phyloP scores from a whole-genome alignment of 768 basidiomycete genomes.

The Crucibulum laeve region DNA sequence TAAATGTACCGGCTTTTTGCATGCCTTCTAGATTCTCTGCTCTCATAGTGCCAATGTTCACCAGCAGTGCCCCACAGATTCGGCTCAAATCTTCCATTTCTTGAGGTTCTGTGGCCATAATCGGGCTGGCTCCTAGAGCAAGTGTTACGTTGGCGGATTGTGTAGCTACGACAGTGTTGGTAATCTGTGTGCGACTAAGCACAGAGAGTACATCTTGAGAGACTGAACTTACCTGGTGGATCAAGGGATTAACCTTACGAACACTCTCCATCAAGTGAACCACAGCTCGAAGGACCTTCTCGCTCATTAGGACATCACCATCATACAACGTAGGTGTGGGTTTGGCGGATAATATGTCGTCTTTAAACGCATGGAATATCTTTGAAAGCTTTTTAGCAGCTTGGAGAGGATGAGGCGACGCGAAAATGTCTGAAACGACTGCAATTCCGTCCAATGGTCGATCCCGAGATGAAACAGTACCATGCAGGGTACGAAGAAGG shows the following conservation, averaged over 20 bases:
- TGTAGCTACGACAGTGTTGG: conserved; percentile 82
- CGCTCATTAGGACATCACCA: conserved; percentile 16
- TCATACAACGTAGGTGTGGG: neutral
- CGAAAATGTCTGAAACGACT: conserved; percentile 83
- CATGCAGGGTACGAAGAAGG: conserved; percentile 70
- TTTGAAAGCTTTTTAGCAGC: conserved; percentile 43
- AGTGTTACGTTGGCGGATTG: conserved; percentile 91
- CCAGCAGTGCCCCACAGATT: conserved; percentile 63
- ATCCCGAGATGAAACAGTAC: conserved; percentile 53
- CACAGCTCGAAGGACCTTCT: conserved; percentile 38
- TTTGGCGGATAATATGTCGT: conserved; percentile 4
- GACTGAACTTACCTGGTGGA: conserved; percentile 62
- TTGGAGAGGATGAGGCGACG: conserved; percentile 48
- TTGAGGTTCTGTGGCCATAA: conserved; percentile 83
- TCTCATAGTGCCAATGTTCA: conserved; percentile 84
- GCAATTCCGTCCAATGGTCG: conserved; percentile 77
- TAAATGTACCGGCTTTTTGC: conserved; percentile 60
- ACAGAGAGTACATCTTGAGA: neutral
- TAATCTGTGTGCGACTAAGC: conserved; percentile 52
- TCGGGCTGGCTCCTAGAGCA: conserved; percentile 84
- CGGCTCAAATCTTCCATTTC: conserved; percentile 80
- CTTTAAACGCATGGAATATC: conserved; percentile 42
- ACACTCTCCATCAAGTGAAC: conserved; percentile 46
- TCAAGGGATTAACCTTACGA: conserved; percentile 54
- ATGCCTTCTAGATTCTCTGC: conserved; percentile 63